Evolutionary conservation across 805 yeast species (phyloP).

Genomic region (Geotrichum ghanense): DNA sequence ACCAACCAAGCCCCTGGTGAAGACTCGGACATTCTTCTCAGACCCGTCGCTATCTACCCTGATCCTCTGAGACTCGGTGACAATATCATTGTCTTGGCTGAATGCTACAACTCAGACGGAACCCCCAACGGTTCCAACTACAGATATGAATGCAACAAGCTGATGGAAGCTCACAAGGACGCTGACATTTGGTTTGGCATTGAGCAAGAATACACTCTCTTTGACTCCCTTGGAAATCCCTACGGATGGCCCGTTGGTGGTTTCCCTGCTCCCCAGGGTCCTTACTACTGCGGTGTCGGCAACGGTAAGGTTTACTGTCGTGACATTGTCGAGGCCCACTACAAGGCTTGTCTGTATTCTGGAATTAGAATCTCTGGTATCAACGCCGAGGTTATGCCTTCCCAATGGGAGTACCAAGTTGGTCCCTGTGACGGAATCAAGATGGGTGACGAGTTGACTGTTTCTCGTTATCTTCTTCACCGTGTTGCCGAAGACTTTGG

Average conservation of each 20-base stretch:
- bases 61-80: slow-evolving; percentile 99
- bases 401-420: slow-evolving; percentile 99
- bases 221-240: slow-evolving; percentile 79
- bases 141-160: slow-evolving; percentile 92
- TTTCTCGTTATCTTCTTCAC: slow-evolving; percentile 83
- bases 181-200: slow-evolving; percentile 94
- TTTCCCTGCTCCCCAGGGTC: slow-evolving; percentile 99
- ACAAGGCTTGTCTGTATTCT: slow-evolving; percentile 92
- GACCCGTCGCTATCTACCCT: slow-evolving; percentile 91
- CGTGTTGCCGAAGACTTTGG: slow-evolving; percentile 99
- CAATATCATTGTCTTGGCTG: slow-evolving; percentile 87
- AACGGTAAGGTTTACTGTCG: slow-evolving; percentile 96
- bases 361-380: slow-evolving; percentile 90
- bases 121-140: slow-evolving; percentile 98
- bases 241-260: slow-evolving; percentile 99
- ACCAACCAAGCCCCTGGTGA: slow-evolving; percentile 98
- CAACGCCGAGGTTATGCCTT: slow-evolving; percentile 99
- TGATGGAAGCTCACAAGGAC: slow-evolving; percentile 81
- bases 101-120: slow-evolving; percentile 97
- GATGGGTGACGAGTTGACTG: slow-evolving; percentile 97
- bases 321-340: slow-evolving; percentile 98
- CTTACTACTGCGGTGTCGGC: slow-evolving; percentile 99
- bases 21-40: slow-evolving; percentile 87
- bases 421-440: slow-evolving; percentile 93
- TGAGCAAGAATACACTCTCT: slow-evolving; percentile 96